A percentile compares a stretch with the other conserved stretches of the same genome.
Evolutionary conservation across 148 eudicot species (phyloP).

Genomic region (Amaranthus cruentus): DNA sequence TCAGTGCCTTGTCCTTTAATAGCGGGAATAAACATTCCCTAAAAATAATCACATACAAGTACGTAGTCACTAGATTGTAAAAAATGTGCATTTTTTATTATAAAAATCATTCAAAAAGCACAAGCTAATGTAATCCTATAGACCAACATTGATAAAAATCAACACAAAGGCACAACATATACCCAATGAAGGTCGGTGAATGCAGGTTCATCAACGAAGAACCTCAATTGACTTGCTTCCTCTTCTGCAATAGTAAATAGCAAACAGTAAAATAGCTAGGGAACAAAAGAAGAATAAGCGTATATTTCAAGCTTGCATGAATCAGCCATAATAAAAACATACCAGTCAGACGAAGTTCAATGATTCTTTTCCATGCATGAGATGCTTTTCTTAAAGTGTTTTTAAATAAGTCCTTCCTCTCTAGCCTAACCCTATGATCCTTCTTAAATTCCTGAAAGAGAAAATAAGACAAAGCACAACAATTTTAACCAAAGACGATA

Average conservation of each 20-base stretch:
- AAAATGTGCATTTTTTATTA: not conserved
- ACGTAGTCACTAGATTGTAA: not conserved
- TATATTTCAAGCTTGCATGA: not conserved
- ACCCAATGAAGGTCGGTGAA: slow-evolving; percentile 96
- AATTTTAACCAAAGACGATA: not conserved
- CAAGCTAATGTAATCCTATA: not conserved
- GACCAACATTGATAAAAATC: not conserved
- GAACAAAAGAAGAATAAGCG: not conserved
- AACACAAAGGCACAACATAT: slow-evolving; percentile 12
- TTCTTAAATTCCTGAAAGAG: slow-evolving; percentile 58
- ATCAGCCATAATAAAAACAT: slow-evolving; percentile 5
- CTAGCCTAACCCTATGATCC: slow-evolving; percentile 58
- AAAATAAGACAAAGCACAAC: slow-evolving; percentile 1
- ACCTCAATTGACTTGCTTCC: slow-evolving; percentile 59
- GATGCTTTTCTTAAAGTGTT: slow-evolving; percentile 79
- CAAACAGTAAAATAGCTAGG: not conserved
- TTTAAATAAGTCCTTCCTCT: slow-evolving; percentile 69
- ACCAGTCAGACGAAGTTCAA: slow-evolving; percentile 76
- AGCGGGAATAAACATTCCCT: slow-evolving; percentile 98
- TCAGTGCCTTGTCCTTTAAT: slow-evolving; percentile 95
- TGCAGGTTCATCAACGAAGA: slow-evolving; percentile 75
- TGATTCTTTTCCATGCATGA: slow-evolving; percentile 73
- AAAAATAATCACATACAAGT: not conserved
- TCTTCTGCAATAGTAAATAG: slow-evolving; percentile 47
- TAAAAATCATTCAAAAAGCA: not conserved